These are phyloP conservation scores for Sutorius australiensis DNA, from an alignment of 768 basidiomycete genomes.

Conservation along the genomic window DNA sequence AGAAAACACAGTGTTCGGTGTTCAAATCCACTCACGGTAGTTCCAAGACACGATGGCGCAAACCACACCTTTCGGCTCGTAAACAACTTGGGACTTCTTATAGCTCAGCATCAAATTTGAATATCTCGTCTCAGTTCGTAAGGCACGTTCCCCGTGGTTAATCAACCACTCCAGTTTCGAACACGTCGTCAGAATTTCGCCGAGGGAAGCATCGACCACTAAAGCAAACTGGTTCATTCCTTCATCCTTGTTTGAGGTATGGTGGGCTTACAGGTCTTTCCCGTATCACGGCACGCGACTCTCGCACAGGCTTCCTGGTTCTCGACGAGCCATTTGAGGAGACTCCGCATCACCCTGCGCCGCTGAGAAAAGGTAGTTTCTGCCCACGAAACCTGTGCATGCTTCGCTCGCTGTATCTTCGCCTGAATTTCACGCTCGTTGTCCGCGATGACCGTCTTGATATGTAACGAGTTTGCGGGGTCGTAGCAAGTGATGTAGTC, in stretches of 20 bases:
- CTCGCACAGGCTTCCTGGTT: slow-evolving; percentile 85
- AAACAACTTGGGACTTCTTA: slow-evolving; percentile 75
- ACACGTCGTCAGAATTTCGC: slow-evolving; percentile 92
- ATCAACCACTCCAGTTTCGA: slow-evolving; percentile 94
- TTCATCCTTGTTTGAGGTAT: neutral
- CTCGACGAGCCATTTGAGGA: slow-evolving; percentile 89
- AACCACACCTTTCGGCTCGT: slow-evolving; percentile 90
- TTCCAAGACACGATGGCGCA: slow-evolving; percentile 95
- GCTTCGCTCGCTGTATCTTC: slow-evolving; percentile 65
- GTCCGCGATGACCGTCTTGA: slow-evolving; percentile 76
- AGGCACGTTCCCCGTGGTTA: slow-evolving; percentile 72
- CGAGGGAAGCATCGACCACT: slow-evolving; percentile 94
- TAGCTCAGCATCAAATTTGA: slow-evolving; percentile 67
- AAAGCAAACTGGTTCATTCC: slow-evolving; percentile 3
- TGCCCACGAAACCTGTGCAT: slow-evolving; percentile 72
- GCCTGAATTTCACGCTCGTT: slow-evolving; percentile 61
- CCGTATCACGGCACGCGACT: slow-evolving; percentile 90
- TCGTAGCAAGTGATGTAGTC: slow-evolving; percentile 89
- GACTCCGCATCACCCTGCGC: slow-evolving; percentile 76
- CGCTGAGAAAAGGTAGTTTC: slow-evolving; percentile 74
- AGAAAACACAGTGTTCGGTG: neutral
- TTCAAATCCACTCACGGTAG: slow-evolving; percentile 58
- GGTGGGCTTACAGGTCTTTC: slow-evolving; percentile 77
- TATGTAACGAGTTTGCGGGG: slow-evolving; percentile 81
- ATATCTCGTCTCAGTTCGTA: slow-evolving; percentile 69